Evolutionary conservation across 2,329 filamentous ascomycete species (phyloP).

Genomic region (Aureobasidium leucospermi): DNA sequence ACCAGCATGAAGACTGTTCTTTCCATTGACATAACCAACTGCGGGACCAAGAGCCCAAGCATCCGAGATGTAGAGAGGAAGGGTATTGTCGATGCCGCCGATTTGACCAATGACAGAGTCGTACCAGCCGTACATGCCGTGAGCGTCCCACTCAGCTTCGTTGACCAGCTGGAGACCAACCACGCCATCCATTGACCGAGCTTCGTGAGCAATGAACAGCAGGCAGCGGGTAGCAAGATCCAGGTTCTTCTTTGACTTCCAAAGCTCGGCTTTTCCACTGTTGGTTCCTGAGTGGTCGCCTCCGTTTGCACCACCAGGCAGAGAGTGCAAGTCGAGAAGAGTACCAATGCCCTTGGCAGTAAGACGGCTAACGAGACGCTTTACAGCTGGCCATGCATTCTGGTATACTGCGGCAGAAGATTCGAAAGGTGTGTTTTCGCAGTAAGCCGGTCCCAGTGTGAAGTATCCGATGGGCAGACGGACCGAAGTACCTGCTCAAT

Average conservation of each 20-base stretch:
- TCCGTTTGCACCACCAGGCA: slow-evolving; percentile 51
- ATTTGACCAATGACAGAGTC: slow-evolving; percentile 43
- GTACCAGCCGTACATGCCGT: slow-evolving; percentile 52
- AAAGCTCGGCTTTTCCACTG: slow-evolving; percentile 45
- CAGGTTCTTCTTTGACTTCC: slow-evolving; percentile 38
- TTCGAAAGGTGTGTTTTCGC: slow-evolving; percentile 46
- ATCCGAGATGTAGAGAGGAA: slow-evolving; percentile 53
- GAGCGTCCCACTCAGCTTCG: slow-evolving; percentile 45
- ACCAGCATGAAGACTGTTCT: slow-evolving; percentile 28
- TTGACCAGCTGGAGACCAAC: slow-evolving; percentile 53
- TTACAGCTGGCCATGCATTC: slow-evolving; percentile 47
- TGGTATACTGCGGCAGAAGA: slow-evolving; percentile 42
- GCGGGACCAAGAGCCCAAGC: slow-evolving; percentile 46
- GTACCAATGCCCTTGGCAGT: slow-evolving; percentile 45
- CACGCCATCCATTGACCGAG: slow-evolving; percentile 38
- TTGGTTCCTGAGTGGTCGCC: slow-evolving; percentile 51
- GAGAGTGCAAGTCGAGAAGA: slow-evolving; percentile 51
- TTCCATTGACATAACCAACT: slow-evolving; percentile 38
- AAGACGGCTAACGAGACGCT: slow-evolving; percentile 39
- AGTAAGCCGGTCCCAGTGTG: slow-evolving; percentile 46
- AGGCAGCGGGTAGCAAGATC: slow-evolving; percentile 41
- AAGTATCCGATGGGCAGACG: slow-evolving; percentile 56
- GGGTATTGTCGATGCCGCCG: slow-evolving; percentile 38
- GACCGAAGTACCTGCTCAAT: slow-evolving; percentile 40
- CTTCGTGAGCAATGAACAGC: slow-evolving; percentile 45